Base-by-base conservation (phyloP, 257 asterid species). In the Nyctanthes arbortristis region DNA sequence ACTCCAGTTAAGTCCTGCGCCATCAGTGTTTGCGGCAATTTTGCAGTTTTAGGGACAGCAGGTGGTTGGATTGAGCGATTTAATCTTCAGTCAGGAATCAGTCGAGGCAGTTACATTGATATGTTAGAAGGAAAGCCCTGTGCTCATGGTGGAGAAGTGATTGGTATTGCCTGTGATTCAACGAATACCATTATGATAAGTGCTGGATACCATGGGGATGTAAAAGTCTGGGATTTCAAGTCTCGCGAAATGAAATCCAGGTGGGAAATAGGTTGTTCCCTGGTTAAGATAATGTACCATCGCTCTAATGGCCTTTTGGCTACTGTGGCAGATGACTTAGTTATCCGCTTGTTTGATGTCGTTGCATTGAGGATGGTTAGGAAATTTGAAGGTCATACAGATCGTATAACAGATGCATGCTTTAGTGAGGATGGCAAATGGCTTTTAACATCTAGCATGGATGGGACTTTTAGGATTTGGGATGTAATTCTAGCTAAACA, bases 381-480 rank as follows among this genome's bases (percentile, higher is more conserved):
- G 52, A 88, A 90, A 78, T 92, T 92, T 71, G 91, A 85, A 80
- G 98, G 98, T 30, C 98, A 92, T 68, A 56, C 83, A 2, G 98
- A 92, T 76, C 93, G 98, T 65, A 81, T 92, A 70, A 92, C 96
- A 14, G 98, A 89, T 69, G 28, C 77, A 71, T 90, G 95, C 88
- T 92, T 90, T 73, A 92, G 96, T 36, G 97, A 90, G 75, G 98
- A 92, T 80, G 98, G 98, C 29, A 92, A 89, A 78, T 92, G 97
- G 98, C 96, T 92, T 63, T 73, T 89, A 68, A 80, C 91, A 18
- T 92, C 97, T 49, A 92, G 98, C 79, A 90, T 92, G 98, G 98
- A 92, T 77, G 97, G 97, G 70, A 92, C 86, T 10, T 74, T 92
- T 32, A 90, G 96, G 74, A 85, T 92, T 67, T 89, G 98, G 98